Base-by-base conservation (phyloP, 306 rosid species). In the Acmispon strigosus region DNA sequence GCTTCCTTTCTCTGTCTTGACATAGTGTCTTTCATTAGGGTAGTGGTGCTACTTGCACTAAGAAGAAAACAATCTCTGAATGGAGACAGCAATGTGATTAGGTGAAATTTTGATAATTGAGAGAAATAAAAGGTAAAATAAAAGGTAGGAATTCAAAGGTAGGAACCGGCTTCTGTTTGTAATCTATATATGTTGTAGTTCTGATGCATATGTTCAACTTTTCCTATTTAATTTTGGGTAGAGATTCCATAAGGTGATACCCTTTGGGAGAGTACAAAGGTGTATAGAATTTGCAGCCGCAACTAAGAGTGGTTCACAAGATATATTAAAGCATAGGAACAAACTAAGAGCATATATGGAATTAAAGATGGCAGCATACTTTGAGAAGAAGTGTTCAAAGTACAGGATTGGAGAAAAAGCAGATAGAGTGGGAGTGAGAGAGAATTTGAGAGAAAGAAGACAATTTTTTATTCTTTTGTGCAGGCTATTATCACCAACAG, bases 161-260 rank as follows among this genome's bases (percentile, higher is more conserved):
- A 73, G 73, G 84, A 88, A 83, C 76, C 84, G 44, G 73, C 90
- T 85, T 80, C 83, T 72, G 24, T 78, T 43, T 69, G 27, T 19
- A 64, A 63, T 49, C n/a, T 27, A 4, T 63, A 72, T 66, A 63
- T 73, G 68, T 20, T 62, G 41, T 73, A 62, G 37, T 62, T 62
- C 37, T 73, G 4, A 62, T 73, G 71, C 72, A 27, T 74, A 54
- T 51, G 67, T 73, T 56, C 70, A 4, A 49, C 8, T 59, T 18
- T 53, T 29, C 6, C 71, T 67, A 72, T 64, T 57, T 63, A 69
- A 34, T 60, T 55, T 37, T 32, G 47, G 8, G 41, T 59, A 70
- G 69, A 69, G 55, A 77, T 79, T 73, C 76, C 72, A 37, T 47
- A 72, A 20, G 36, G 73, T 78, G 18, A 66, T 34, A 67, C 67